phyloP scores from a whole-genome alignment of 2,329 filamentous ascomycete genomes.

The Diaporthe amygdali region DNA sequence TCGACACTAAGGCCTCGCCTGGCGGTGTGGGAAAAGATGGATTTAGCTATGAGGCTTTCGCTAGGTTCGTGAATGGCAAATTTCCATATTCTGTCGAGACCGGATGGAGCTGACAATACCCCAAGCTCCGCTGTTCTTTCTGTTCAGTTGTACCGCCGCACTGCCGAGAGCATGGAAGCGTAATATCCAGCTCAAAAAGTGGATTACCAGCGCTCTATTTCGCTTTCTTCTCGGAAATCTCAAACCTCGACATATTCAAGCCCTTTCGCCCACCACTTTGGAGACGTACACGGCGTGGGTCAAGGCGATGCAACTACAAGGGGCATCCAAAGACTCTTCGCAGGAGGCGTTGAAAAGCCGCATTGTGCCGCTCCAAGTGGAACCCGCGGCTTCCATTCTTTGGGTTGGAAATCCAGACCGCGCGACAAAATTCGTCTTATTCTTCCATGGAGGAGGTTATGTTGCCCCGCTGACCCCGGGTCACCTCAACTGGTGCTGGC shows the following conservation, averaged over 20 bases:
- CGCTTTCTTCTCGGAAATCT: background rate
- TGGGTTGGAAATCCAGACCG: slow-evolving; percentile 35
- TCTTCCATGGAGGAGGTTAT: slow-evolving; percentile 36
- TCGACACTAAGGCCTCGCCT: background rate
- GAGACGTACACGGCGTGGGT: background rate
- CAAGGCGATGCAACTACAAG: background rate
- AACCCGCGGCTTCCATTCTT: slow-evolving; percentile 22
- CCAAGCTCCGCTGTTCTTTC: background rate
- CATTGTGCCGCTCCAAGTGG: background rate
- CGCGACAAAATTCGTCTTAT: slow-evolving; percentile 35
- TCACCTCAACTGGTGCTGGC: slow-evolving; percentile 35
- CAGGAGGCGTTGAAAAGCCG: background rate
- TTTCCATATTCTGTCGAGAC: background rate
- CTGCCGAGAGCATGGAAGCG: background rate
- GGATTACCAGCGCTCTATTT: background rate
- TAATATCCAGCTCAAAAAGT: background rate
- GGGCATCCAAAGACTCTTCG: background rate
- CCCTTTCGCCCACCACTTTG: background rate
- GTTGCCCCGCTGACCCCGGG: slow-evolving; percentile 28
- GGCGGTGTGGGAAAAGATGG: background rate
- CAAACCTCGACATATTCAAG: background rate
- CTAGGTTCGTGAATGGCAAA: background rate
- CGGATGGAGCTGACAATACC: background rate
- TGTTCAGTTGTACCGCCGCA: background rate
- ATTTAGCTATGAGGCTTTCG: background rate